Percentiles rank a stretch among this genome's conserved stretches.
phyloP scores from a whole-genome alignment of 2,329 filamentous ascomycete species.

The Botrytis paeoniae region DNA sequence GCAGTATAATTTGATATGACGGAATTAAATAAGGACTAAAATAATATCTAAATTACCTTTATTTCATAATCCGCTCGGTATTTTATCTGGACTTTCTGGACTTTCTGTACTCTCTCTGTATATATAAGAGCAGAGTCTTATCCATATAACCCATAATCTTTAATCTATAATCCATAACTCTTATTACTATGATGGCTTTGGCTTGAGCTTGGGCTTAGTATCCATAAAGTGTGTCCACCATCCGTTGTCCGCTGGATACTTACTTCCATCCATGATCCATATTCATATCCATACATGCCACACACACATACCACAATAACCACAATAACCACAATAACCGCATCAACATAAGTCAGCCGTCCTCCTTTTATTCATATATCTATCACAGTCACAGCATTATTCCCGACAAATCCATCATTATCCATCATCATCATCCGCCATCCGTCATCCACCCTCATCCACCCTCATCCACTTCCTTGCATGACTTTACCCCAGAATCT shows the following conservation, averaged over 20 bases:
- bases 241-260: not conserved
- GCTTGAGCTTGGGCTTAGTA: not conserved
- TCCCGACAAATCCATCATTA: not conserved
- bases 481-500: constrained; percentile 14
- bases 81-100: too few species aligned
- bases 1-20: not conserved
- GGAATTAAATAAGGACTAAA: not conserved
- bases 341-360: not conserved
- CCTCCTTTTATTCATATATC: not conserved
- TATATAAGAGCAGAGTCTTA: not conserved
- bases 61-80: not conserved
- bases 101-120: not conserved
- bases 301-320: not conserved
- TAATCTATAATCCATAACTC: not conserved
- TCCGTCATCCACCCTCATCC: not conserved
- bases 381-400: not conserved
- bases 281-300: not conserved
- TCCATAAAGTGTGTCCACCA: not conserved
- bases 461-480: constrained; percentile 1
- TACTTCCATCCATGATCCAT: not conserved
- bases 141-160: not conserved
- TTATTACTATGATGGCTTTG: not conserved
- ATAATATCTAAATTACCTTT: not conserved
- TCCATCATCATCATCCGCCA: not conserved
- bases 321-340: not conserved